A percentile compares a stretch with the other conserved stretches of the same genome.
phyloP scores from a whole-genome alignment of 75 land plant genomes.

The Ceratopteris richardii region DNA sequence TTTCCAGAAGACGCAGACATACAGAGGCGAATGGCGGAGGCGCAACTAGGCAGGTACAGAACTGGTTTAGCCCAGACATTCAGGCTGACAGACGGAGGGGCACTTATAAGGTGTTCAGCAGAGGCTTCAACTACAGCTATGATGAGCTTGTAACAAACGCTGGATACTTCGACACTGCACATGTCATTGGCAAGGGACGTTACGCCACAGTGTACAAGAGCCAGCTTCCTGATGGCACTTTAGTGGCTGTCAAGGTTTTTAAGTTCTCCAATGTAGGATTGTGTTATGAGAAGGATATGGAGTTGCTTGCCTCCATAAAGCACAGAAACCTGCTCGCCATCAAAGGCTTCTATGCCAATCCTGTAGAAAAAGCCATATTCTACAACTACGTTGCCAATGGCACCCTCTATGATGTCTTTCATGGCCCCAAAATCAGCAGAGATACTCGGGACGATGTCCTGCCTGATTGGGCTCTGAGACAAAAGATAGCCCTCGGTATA shows the following conservation, averaged over 20 bases:
- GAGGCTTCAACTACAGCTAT: background rate
- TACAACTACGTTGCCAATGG: slow-evolving; percentile 11
- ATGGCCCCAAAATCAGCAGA: background rate
- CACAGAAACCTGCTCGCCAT: slow-evolving; percentile 8
- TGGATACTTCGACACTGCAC: slow-evolving; percentile 1
- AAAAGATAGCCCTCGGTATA: slow-evolving; percentile 1
- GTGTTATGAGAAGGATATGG: background rate
- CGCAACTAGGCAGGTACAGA: background rate
- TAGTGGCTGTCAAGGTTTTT: background rate
- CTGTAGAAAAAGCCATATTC: slow-evolving; percentile 6
- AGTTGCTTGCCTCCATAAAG: slow-evolving; percentile 1
- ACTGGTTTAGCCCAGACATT: background rate
- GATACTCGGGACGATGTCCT: background rate
- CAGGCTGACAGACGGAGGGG: background rate
- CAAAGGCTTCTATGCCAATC: slow-evolving; percentile 8
- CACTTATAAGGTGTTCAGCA: slow-evolving; percentile 1
- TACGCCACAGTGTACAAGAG: background rate
- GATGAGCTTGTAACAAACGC: slow-evolving; percentile 2
- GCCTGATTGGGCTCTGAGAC: slow-evolving; percentile 6
- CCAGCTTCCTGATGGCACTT: slow-evolving; percentile 2
- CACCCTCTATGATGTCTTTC: slow-evolving; percentile 8
- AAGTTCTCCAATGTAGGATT: background rate
- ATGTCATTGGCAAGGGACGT: slow-evolving; percentile 2
- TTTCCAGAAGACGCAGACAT: no score
- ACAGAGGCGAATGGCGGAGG: background rate